phyloP scores from a whole-genome alignment of 1,139 yeast genomes.

The Yamadazyma buinensis region DNA sequence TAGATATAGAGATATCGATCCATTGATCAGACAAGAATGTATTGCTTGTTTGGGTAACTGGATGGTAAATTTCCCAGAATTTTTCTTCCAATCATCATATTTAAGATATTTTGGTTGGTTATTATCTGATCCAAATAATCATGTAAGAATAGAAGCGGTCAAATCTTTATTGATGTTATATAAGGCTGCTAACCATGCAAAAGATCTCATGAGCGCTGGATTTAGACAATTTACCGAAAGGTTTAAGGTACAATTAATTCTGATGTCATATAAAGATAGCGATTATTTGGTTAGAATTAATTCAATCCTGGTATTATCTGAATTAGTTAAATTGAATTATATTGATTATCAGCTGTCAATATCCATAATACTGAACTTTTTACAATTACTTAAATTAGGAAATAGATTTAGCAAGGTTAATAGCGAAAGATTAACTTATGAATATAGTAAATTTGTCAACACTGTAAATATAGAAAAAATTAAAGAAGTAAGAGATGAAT shows the following conservation, averaged over 20 bases:
- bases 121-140: conserved; percentile 61
- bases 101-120: conserved; percentile 83
- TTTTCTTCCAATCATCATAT: conserved; percentile 65
- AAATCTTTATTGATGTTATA: conserved; percentile 52
- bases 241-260: conserved; percentile 60
- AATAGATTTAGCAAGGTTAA: conserved; percentile 15
- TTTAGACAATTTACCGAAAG: conserved; percentile 71
- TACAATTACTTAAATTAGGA: conserved; percentile 29
- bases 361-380: conserved; percentile 40
- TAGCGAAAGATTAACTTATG: conserved; percentile 31
- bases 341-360: conserved; percentile 54
- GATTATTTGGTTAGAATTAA: conserved; percentile 47
- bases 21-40: conserved; percentile 67
- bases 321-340: conserved; percentile 57
- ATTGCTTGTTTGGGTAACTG: conserved; percentile 58
- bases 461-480: conserved; percentile 18
- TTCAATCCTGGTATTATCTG: conserved; percentile 52
- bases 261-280: conserved; percentile 43
- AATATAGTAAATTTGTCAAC: conserved; percentile 29
- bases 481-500: conserved; percentile 17
- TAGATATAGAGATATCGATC: conserved; percentile 79
- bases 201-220: conserved; percentile 31
- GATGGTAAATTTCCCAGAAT: conserved; percentile 68
- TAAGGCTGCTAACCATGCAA: conserved; percentile 20
- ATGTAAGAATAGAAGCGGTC: conserved; percentile 65